Evolutionary conservation across 2,329 filamentous ascomycete species (phyloP), one percentile per base, ranked within the genome.

Genomic region (Boeremia lycopersici): DNA sequence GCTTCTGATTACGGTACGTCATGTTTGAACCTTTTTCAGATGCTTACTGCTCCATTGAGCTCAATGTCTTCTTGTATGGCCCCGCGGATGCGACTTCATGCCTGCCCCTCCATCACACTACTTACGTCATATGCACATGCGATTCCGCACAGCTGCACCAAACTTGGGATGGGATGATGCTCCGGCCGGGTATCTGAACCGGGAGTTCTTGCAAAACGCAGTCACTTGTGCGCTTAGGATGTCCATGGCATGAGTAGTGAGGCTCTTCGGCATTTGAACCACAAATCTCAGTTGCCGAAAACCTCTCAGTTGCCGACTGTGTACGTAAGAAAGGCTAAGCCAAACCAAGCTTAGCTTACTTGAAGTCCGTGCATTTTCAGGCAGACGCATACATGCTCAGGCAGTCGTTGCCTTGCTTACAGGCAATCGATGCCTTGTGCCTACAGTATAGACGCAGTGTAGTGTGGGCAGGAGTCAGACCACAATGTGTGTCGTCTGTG

Each of bases 211-310:
- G 4, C 12, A 7, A 3, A 13, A 6, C 3, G 9, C 30, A 23
- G 17, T 25, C 11, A 10, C 17, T 6, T 38, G 9, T 31, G 30
- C 30, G 3, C 30, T n/a, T 3, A 13, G 12, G 6, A 15, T n/a
- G 11, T 34, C 2, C 35, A n/a, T 15, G 19, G 10, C 17, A 17
- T 30, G 25, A 10, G 25, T 39, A 25, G 33, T 25, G 40, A 49
- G 35, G 19, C 40, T 35, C 34, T 25, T 41, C 51, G 51, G 51
- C 51, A 26, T 49, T 54, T 54, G 45, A 26, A 31, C n/a, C 7
- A 11, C 5, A 8, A 19, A 7, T 2, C 31, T 12, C 4, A 41
- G 10, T 31, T 55, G 41, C 52, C 52, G 52, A 2, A 9, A 26
- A 29, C 35, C 29, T 46, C 30, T 34, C 46, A 12, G 11, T 50